Base-by-base conservation (phyloP, 2,329 filamentous ascomycete species). In the Neonectria neomacrospora region DNA sequence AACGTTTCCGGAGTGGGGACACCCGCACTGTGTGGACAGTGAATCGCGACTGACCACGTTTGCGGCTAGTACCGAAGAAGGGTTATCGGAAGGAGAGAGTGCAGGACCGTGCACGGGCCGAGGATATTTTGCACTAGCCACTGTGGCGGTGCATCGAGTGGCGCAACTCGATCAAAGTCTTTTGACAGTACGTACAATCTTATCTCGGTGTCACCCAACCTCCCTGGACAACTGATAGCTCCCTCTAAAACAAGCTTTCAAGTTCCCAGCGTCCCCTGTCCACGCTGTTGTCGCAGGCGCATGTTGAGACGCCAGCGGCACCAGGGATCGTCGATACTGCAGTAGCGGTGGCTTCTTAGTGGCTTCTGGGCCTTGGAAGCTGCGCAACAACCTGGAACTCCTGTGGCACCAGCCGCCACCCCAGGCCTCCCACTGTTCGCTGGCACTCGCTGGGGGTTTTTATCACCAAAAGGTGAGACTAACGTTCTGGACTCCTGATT, bases 131-230 rank as follows among this genome's bases (percentile, higher is more conserved):
- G 5, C 12, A 8, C 20, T 23, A 63, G 58, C 58, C 16, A 20
- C 26, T 39, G 70, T 72, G 70, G 70, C 70, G 54, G 68, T 72
- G 70, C 61, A 64, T 2, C 6, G n/a, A 22, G 56, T 30, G 41
- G 34, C 14, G 18, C 10, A 11, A 8, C n/a, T 18, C 6, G 47
- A 8, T 4, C 6, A 18, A 39, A 39, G 2, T 39, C 37, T 16
- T 12, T n/a, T n/a, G 23, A 42, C 2, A n/a, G n/a, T n/a, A n/a
- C n/a, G n/a, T n/a, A n/a, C n/a, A n/a, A n/a, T 32, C 23, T 48
- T 20, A 30, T 48, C 39, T 10, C 37, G 45, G 11, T 10, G 8
- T n/a, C 23, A 26, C 23, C 23, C 23, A 26, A 26, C 23, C 51
- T 37, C 9, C 32, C 44, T 39, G 23, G 14, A 20, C 10, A 51